phyloP scores from a whole-genome alignment of 106 monocot genomes.

The Dendrobium chrysotoxum region DNA sequence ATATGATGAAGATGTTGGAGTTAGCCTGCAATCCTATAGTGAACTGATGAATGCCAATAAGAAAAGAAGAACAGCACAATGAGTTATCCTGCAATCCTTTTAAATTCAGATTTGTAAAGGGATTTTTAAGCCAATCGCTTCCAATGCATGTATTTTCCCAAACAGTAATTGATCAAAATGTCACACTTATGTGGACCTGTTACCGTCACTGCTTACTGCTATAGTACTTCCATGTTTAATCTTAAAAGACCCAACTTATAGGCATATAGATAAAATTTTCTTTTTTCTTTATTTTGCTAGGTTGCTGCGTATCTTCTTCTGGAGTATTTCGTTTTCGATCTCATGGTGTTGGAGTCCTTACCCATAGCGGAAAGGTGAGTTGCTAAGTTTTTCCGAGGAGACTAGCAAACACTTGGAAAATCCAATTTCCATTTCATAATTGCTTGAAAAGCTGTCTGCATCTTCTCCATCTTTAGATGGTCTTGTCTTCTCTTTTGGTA shows the following conservation, averaged over 20 bases:
- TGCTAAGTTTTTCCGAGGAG: too few species aligned
- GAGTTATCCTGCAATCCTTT: not conserved
- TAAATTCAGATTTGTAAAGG: not conserved
- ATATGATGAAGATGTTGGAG: conserved; percentile 92
- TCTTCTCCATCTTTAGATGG: too few species aligned
- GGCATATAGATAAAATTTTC: not conserved
- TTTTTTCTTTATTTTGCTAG: not conserved
- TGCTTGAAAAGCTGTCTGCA: too few species aligned
- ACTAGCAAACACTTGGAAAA: too few species aligned
- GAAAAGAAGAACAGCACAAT: conserved; percentile 24
- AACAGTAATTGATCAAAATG: not conserved
- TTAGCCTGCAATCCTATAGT: conserved; percentile 52
- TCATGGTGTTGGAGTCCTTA: too few species aligned
- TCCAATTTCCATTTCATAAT: too few species aligned
- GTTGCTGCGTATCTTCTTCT: not conserved
- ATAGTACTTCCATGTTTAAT: not conserved
- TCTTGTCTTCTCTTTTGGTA: too few species aligned
- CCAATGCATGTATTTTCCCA: not conserved
- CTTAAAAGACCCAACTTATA: not conserved
- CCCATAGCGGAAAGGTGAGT: too few species aligned
- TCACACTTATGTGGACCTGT: not conserved
- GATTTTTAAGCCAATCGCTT: not conserved
- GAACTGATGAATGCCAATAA: conserved; percentile 47
- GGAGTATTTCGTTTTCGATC: too few species aligned
- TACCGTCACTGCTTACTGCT: not conserved